Percentiles rank a stretch among this genome's conserved stretches.
phyloP scores from a whole-genome alignment of 768 basidiomycete species.

The Hericium alpestre region DNA sequence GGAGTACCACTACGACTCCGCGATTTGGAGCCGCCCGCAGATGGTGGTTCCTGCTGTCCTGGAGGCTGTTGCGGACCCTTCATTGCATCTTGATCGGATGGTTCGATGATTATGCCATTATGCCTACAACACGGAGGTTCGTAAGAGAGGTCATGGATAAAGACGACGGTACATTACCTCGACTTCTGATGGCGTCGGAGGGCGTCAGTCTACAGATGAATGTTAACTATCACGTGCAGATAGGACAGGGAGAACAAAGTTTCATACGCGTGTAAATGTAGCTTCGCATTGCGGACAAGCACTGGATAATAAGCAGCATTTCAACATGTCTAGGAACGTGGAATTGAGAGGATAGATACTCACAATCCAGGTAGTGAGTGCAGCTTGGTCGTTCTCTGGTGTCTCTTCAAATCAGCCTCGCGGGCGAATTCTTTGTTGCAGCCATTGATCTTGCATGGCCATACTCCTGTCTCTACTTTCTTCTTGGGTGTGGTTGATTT shows the following conservation, averaged over 20 bases:
- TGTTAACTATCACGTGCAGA: not conserved
- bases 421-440: slow-evolving; percentile 77
- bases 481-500: slow-evolving; percentile 29
- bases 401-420: slow-evolving; percentile 73
- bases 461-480: slow-evolving; percentile 44
- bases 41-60: slow-evolving; percentile 19
- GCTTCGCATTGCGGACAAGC: slow-evolving; percentile 74
- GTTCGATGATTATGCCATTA: slow-evolving; percentile 57
- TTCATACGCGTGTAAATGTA: slow-evolving; percentile 61
- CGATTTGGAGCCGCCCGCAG: slow-evolving; percentile 31
- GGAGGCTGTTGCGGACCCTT: slow-evolving; percentile 15
- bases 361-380: slow-evolving; percentile 71
- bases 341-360: slow-evolving; percentile 20
- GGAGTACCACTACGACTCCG: slow-evolving; percentile 45
- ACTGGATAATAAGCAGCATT: slow-evolving; percentile 25
- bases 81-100: slow-evolving; percentile 20
- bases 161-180: slow-evolving; percentile 33
- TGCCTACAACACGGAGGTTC: slow-evolving; percentile 31
- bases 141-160: slow-evolving; percentile 1
- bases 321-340: slow-evolving; percentile 5
- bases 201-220: slow-evolving; percentile 54
- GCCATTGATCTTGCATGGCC: slow-evolving; percentile 76
- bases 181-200: slow-evolving; percentile 74
- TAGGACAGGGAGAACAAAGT: slow-evolving; percentile 10
- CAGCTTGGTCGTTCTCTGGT: slow-evolving; percentile 69